phyloP scores from a whole-genome alignment of 2,329 filamentous ascomycete genomes.

The Diaporthe nobilis region DNA sequence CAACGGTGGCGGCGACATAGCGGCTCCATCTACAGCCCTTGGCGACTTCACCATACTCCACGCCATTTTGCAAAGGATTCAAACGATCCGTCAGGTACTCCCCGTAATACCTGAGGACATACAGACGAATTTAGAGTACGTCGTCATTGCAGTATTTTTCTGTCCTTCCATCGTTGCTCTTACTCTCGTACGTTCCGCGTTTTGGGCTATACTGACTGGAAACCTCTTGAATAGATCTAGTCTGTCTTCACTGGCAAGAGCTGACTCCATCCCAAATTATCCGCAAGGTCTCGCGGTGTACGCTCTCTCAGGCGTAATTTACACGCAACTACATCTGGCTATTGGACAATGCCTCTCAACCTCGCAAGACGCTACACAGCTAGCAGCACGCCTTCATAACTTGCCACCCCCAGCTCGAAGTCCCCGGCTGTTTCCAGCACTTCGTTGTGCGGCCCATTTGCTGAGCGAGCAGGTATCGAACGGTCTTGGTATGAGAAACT shows the following conservation, averaged over 20 bases:
- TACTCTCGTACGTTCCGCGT: accelerated
- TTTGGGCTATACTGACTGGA: background rate
- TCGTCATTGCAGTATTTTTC: background rate
- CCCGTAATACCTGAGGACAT: background rate
- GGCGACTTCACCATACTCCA: background rate
- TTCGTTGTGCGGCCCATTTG: background rate
- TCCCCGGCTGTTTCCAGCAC: background rate
- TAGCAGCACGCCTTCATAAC: background rate
- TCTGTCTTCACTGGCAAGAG: background rate
- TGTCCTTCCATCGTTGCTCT: background rate
- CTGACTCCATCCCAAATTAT: accelerated
- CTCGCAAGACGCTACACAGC: background rate
- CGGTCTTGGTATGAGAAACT: background rate
- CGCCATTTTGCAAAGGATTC: background rate
- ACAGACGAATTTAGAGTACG: background rate
- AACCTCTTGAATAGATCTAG: background rate
- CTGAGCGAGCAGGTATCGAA: background rate
- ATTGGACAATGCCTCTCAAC: background rate
- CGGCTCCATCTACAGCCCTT: background rate
- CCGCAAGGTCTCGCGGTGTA: background rate
- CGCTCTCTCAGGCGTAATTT: background rate
- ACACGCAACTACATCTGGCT: background rate
- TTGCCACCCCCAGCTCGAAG: background rate
- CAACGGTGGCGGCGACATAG: background rate
- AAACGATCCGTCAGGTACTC: background rate